Base-by-base conservation (phyloP, 768 basidiomycete genomes). In the Boletus rex-veris region DNA sequence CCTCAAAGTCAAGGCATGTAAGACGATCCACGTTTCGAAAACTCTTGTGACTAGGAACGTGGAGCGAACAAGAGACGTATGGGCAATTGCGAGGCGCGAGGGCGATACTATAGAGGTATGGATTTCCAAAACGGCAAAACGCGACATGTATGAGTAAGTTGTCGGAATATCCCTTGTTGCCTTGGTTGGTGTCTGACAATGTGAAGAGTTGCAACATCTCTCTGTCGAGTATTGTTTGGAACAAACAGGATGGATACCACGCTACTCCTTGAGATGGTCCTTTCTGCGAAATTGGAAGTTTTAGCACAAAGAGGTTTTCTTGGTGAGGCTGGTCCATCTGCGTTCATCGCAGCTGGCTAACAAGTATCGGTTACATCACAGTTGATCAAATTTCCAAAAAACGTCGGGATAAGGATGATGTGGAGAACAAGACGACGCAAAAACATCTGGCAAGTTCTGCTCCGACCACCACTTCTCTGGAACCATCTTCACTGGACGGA, bases 141-240 rank as follows among this genome's bases (percentile, higher is more conserved):
- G 87, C 31, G 90, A 96, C 63, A 87, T 92, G 80, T 95, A 88
- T 63, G 93, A 95, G 90, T 91, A 64, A 74, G 89, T 81, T 9
- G 14, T 30, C 8, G 0, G 7, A 33, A 9, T 9, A 38, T 28
- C 5, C 10, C 10, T 46, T 38, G n/a, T 15, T 31, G 7, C 41
- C 16, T 28, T 49, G 45, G 39, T 48, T 52, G 16, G n/a, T 26
- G 43, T 31, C 59, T 31, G 36, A 37, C 24, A 53, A 37, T 24
- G 31, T 42, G 11, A 45, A 35, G 38, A 92, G 92, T 97, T 9
- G 85, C 94, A 0, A 83, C 83, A 1, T 85, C 88, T 0, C 75
- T 97, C 19, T 91, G 89, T 66, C 82, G 84, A 16, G 68, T 86
- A 5, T 71, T 95, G 19, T 88, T 96, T 56, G 80, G 86, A 48